Conservation (phyloP, 2,329 filamentous ascomycete genomes). For the Lachnellula hyalina region DNA sequence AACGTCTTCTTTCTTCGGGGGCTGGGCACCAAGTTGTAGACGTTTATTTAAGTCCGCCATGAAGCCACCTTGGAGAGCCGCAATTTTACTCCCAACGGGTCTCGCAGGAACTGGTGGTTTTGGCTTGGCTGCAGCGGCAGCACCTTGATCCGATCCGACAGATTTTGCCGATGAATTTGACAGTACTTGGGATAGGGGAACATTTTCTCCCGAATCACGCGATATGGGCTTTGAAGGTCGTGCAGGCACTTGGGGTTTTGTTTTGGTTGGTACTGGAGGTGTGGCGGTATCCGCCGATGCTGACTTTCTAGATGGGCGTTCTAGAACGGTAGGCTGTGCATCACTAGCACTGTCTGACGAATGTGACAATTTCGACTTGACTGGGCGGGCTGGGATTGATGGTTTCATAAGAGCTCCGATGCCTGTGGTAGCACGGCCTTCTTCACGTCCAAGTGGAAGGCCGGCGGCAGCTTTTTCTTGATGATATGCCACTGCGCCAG, state of each 20-base stretch:
- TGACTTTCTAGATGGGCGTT: conserved; percentile 20
- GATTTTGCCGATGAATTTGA: conserved; percentile 30
- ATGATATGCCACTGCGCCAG: conserved; percentile 27
- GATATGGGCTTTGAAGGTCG: conserved; percentile 54
- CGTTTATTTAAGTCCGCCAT: conserved; percentile 90
- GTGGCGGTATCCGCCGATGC: conserved; percentile 12
- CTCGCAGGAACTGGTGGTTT: conserved; percentile 81
- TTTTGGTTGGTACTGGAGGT: conserved; percentile 43
- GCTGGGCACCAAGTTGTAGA: conserved; percentile 78
- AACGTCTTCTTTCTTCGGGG: conserved; percentile 67
- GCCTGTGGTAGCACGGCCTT: conserved; percentile 20
- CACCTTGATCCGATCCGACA: conserved; percentile 36
- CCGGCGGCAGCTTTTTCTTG: conserved; percentile 26
- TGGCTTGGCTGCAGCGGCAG: conserved; percentile 51
- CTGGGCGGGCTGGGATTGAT: conserved; percentile 51
- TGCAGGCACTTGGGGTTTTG: conserved; percentile 56
- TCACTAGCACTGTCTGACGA: conserved; percentile 20
- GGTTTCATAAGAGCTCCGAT: conserved; percentile 50
- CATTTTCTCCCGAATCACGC: conserved; percentile 33
- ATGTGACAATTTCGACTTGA: conserved; percentile 30
- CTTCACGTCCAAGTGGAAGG: conserved; percentile 16
- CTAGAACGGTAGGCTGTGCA: conserved; percentile 27
- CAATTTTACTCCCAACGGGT: conserved; percentile 79
- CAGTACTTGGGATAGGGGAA: conserved; percentile 21
- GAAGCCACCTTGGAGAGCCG: conserved; percentile 84